phyloP scores from a whole-genome alignment of 352 stramenopile species.

The Phytophthora palmivora region DNA sequence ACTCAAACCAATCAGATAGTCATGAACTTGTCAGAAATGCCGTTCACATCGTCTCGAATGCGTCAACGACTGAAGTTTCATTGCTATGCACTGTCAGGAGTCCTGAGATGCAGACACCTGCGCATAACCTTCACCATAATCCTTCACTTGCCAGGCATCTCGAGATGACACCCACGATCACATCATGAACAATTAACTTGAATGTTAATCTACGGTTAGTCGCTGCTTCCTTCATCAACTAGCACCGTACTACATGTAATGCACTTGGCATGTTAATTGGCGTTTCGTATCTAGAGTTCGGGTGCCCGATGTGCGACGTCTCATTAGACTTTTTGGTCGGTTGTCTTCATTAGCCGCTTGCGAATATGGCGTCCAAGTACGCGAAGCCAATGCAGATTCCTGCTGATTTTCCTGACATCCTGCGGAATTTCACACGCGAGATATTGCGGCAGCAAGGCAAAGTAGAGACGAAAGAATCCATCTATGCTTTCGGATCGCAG shows the following conservation, averaged over 20 bases:
- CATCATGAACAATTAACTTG: background rate
- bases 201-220: constrained; percentile 19
- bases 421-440: constrained; percentile 83
- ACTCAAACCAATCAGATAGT: constrained; percentile 35
- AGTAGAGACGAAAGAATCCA: constrained; percentile 79
- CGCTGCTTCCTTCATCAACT: constrained; percentile 6
- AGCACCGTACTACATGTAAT: background rate
- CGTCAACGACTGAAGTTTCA: constrained; percentile 14
- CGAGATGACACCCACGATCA: constrained; percentile 20
- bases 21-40: constrained; percentile 13
- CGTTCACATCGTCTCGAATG: constrained; percentile 13
- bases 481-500: constrained; percentile 76
- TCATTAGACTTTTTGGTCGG: constrained; percentile 1
- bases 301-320: constrained; percentile 19
- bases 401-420: constrained; percentile 70
- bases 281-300: constrained; percentile 20
- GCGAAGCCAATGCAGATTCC: constrained; percentile 83
- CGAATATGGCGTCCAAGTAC: constrained; percentile 83
- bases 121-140: constrained; percentile 31
- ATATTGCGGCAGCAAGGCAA: constrained; percentile 86
- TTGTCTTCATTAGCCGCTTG: background rate
- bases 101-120: constrained; percentile 23
- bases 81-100: constrained; percentile 12
- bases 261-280: background rate
- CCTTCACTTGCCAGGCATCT: constrained; percentile 19